Base-by-base conservation (phyloP, 306 rosid genomes). In the Malus asiatica region DNA sequence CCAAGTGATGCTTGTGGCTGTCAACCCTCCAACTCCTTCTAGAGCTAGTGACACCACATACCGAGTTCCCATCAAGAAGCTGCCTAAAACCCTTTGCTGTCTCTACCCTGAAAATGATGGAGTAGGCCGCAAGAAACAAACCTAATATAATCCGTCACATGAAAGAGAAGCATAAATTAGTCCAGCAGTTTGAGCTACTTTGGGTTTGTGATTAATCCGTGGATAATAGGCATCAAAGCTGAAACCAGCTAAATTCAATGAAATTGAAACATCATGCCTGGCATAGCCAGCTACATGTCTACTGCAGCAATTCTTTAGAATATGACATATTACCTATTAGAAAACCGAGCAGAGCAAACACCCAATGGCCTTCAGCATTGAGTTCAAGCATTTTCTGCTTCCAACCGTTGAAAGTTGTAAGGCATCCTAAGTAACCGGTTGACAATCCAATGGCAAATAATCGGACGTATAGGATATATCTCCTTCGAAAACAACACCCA, bases 361-460 rank as follows among this genome's bases (percentile, higher is more conserved):
- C 6, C 35, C 35, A 32, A 33, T 33, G 94, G 72, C 96, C 93
- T 1, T 84, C 72, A 70, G 74, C 85, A 77, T 83, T 83, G 75
- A 94, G 96, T 48, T 94, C 89, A 73, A 94, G 88, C 98, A 94
- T 94, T 77, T 91, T 85, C 85, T 94, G 97, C 79, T 91, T 90
- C 98, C 97, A 94, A 76, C 96, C 89, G 23, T 95, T 94, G 85
- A 94, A 94, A 9, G 98, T 94, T 76, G 98, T 94, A 46, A 91
- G 94, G 87, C 97, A 90, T 72, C 98, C 98, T 68, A 94, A 80
- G 83, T 86, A 94, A 78, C 98, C 98, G 11, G 97, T 91, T 22
- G 94, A 69, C 60, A 91, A 65, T 71, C 90, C 97, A 71, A 94
- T 86, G 29, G 93, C 20, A 94, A 81, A 88, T 86, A 86, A 77